These are phyloP conservation scores for Ochetophila trinervis DNA, from an alignment of 306 rosid species.

Conservation along the genomic window DNA sequence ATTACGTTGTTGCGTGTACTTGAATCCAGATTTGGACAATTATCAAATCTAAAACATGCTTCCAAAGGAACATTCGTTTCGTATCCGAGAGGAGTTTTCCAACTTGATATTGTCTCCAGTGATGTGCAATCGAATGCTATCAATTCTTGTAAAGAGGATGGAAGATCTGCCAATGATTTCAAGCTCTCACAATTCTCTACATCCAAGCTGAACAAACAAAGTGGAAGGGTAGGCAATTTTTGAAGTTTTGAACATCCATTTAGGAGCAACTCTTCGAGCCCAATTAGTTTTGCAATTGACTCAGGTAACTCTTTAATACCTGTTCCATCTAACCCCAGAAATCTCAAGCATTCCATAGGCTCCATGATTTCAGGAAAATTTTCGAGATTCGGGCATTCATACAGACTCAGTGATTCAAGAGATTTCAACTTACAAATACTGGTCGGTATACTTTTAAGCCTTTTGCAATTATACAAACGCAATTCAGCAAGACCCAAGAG, in stretches of 20 bases:
- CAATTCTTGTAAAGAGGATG: neutral
- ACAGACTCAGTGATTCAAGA: neutral
- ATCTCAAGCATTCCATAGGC: neutral
- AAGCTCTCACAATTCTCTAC: neutral
- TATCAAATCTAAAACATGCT: neutral
- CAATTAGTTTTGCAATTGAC: neutral
- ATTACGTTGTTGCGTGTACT: neutral
- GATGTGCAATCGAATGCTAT: neutral
- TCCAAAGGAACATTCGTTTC: neutral
- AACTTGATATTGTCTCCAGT: neutral
- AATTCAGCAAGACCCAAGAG: neutral
- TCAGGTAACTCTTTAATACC: constrained; percentile 4
- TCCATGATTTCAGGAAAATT: constrained; percentile 14
- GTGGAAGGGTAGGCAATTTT: neutral
- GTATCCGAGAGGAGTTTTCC: neutral
- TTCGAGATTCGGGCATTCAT: neutral
- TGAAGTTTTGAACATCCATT: neutral
- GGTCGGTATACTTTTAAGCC: neutral
- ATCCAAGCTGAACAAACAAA: neutral
- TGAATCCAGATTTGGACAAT: neutral
- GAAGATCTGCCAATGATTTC: neutral
- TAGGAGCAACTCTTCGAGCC: neutral
- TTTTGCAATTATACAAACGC: fast-evolving
- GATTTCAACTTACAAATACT: constrained; percentile 2
- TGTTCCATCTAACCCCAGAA: neutral